phyloP scores from a whole-genome alignment of 2,329 filamentous ascomycete species.

The Dactylellina parvicollis region DNA sequence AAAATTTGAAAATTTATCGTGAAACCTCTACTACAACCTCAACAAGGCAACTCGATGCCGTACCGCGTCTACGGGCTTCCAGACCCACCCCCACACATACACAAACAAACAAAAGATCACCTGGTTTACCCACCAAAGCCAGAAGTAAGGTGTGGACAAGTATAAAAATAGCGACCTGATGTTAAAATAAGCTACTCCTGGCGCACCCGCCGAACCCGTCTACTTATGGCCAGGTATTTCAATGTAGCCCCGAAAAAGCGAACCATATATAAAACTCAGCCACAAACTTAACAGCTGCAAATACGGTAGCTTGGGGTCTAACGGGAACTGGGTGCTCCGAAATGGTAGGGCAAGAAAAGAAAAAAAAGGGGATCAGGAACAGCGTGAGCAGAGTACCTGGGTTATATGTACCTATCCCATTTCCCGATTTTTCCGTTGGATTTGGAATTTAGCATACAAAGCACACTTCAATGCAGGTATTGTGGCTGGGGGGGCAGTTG shows the following conservation, averaged over 20 bases:
- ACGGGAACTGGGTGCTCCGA: too few species aligned
- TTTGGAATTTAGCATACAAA: slow-evolving; percentile 3
- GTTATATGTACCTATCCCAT: too few species aligned
- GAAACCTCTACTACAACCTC: too few species aligned
- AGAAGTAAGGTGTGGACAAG: not conserved
- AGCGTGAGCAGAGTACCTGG: too few species aligned
- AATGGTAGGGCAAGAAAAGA: too few species aligned
- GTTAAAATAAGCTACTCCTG: slow-evolving; percentile 47
- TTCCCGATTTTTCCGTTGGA: too few species aligned
- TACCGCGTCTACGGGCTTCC: too few species aligned
- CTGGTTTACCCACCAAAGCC: too few species aligned
- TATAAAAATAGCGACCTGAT: slow-evolving; percentile 14
- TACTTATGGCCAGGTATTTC: slow-evolving; percentile 33
- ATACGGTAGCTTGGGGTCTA: not conserved
- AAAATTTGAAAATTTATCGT: too few species aligned
- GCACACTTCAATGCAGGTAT: too few species aligned
- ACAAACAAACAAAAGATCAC: not conserved
- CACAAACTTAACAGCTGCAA: not conserved
- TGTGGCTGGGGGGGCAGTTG: not conserved
- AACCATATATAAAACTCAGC: not conserved
- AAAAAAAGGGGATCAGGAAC: too few species aligned
- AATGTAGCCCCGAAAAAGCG: slow-evolving; percentile 12
- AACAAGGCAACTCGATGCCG: not conserved
- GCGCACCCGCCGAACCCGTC: slow-evolving; percentile 6
- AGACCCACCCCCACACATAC: not conserved